Percentiles rank a stretch among this genome's conserved stretches.
Conservation (phyloP, 257 asterid genomes). For the Striga asiatica region DNA sequence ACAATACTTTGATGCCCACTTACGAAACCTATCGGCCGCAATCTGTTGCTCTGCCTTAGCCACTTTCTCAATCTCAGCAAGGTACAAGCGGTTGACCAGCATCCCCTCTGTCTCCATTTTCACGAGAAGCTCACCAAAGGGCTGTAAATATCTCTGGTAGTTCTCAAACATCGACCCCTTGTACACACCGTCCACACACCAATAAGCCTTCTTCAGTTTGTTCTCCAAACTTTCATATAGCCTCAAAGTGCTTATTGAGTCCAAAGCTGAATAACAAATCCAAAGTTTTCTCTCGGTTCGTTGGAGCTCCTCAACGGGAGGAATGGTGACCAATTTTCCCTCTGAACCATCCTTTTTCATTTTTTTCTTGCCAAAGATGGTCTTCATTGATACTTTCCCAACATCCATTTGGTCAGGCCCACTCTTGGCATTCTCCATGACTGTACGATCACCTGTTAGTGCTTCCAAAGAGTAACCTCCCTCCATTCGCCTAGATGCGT, state of each 20-base stretch:
- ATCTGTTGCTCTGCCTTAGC: slow-evolving; percentile 76
- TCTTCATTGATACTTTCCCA: slow-evolving; percentile 93
- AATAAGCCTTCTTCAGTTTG: slow-evolving; percentile 43
- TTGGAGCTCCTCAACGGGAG: slow-evolving; percentile 88
- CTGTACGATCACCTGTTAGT: slow-evolving; percentile 50
- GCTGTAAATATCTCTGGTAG: slow-evolving; percentile 67
- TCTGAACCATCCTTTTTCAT: slow-evolving; percentile 79
- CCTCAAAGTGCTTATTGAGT: slow-evolving; percentile 80
- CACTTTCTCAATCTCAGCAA: slow-evolving; percentile 82
- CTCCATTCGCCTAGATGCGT: slow-evolving; percentile 65
- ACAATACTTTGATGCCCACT: slow-evolving; percentile 85
- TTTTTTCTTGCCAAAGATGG: slow-evolving; percentile 67
- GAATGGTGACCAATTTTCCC: slow-evolving; percentile 61
- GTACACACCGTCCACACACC: slow-evolving; percentile 61
- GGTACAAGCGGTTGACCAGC: slow-evolving; percentile 83
- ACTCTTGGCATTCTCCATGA: slow-evolving; percentile 65
- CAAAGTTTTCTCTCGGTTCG: slow-evolving; percentile 58
- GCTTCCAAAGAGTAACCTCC: slow-evolving; percentile 98
- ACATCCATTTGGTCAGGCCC: slow-evolving; percentile 51
- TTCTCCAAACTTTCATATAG: slow-evolving; percentile 76
- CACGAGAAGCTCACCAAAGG: slow-evolving; percentile 91
- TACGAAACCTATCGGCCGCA: slow-evolving; percentile 81
- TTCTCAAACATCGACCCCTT: slow-evolving; percentile 74
- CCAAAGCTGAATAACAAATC: slow-evolving; percentile 90
- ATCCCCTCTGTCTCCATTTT: slow-evolving; percentile 89